Percentiles rank a stretch among this genome's conserved stretches.
These are phyloP conservation scores for Epichloe elymi DNA, from an alignment of 2,329 filamentous ascomycete species.

Conservation along the genomic window DNA sequence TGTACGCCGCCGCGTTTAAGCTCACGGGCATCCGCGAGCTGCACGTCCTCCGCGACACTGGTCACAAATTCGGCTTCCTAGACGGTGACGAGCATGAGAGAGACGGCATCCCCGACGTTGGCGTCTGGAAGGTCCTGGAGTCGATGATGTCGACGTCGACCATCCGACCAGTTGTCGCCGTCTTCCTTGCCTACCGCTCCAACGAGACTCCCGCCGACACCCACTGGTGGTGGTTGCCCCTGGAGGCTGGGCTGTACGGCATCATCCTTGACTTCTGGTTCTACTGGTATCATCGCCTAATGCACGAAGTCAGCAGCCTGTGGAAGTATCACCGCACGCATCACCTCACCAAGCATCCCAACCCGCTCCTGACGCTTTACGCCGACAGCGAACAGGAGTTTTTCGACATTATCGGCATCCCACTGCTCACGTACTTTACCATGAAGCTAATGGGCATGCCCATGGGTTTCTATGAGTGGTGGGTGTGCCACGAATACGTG, in stretches of 20 bases:
- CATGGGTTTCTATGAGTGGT: constrained; percentile 7
- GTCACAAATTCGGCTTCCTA: constrained; percentile 3
- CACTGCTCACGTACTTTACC: constrained; percentile 4
- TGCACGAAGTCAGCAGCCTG: constrained; percentile 3
- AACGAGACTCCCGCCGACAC: not conserved
- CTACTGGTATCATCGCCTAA: constrained; percentile 7
- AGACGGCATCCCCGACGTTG: constrained; percentile 4
- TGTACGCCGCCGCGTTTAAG: constrained; percentile 3
- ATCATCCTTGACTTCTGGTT: constrained; percentile 6
- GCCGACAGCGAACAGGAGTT: constrained; percentile 5
- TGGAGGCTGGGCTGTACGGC: constrained; percentile 1
- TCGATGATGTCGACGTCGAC: constrained; percentile 1
- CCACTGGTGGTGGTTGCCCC: not conserved
- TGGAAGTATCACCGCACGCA: constrained; percentile 6
- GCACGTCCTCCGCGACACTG: not conserved
- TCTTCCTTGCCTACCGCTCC: constrained; percentile 1
- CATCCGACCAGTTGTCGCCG: constrained; percentile 3
- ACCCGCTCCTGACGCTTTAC: constrained; percentile 4
- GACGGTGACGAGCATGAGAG: constrained; percentile 6
- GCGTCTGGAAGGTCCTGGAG: constrained; percentile 1
- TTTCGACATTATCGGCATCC: constrained; percentile 4
- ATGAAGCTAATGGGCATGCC: constrained; percentile 5
- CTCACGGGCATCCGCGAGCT: constrained; percentile 4
- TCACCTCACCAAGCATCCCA: constrained; percentile 6
- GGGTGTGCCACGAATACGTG: constrained; percentile 6